Evolutionary conservation across 1,284 basidiomycete species (phyloP).

Genomic region (Ustilago bromivora): DNA sequence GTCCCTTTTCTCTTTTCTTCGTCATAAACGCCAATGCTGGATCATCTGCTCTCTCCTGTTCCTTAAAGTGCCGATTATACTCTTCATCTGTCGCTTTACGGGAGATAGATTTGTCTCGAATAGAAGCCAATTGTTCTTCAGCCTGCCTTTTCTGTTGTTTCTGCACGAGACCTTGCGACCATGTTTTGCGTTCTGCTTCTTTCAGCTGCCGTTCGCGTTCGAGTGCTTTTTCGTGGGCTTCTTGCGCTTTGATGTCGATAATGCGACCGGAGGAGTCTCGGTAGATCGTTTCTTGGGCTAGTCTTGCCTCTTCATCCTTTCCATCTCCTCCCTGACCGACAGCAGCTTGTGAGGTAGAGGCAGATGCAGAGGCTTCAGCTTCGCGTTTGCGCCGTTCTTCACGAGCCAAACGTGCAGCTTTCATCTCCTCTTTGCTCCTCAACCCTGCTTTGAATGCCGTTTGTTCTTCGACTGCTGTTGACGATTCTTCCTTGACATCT

Average conservation of each 20-base stretch:
- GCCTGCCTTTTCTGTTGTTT: constrained; percentile 77
- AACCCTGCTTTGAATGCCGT: constrained; percentile 46
- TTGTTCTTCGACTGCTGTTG: background rate
- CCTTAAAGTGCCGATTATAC: constrained; percentile 84
- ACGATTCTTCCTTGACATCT: background rate
- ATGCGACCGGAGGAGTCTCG: constrained; percentile 88
- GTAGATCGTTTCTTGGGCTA: constrained; percentile 86
- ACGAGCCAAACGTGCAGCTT: constrained; percentile 43
- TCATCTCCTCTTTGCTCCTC: constrained; percentile 55
- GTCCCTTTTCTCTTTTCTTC: constrained; percentile 77
- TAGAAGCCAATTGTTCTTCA: constrained; percentile 14
- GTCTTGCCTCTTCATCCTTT: constrained; percentile 69
- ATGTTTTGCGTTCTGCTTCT: constrained; percentile 90
- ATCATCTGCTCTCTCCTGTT: constrained; percentile 89
- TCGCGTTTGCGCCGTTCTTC: constrained; percentile 21
- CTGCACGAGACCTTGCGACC: constrained; percentile 85
- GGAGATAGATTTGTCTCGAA: constrained; percentile 11
- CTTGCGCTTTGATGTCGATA: constrained; percentile 86
- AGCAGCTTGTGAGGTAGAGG: background rate
- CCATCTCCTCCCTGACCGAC: constrained; percentile 68
- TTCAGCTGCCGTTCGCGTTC: constrained; percentile 64
- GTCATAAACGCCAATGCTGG: constrained; percentile 92
- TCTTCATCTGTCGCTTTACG: constrained; percentile 80
- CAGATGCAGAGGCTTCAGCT: constrained; percentile 4
- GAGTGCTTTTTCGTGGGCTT: constrained; percentile 79